Conservation (phyloP, 2,329 filamentous ascomycete genomes). For the Fusarium marasasianum region DNA sequence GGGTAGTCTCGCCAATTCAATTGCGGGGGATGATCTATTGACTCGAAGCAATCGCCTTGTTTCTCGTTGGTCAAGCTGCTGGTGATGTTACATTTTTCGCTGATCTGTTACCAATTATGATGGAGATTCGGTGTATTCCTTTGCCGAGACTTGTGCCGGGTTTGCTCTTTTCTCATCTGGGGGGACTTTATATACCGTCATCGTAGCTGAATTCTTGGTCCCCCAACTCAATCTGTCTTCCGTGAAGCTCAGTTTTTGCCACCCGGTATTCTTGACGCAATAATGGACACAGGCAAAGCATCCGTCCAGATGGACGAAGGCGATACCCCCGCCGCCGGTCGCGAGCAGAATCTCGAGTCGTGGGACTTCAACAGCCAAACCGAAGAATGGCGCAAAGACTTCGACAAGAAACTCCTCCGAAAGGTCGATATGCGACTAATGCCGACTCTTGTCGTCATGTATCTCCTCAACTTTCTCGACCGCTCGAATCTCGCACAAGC, state of each 20-base stretch:
- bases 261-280: background rate
- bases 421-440: conserved; percentile 63
- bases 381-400: conserved; percentile 27
- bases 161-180: background rate
- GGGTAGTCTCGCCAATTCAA: conserved; percentile 1
- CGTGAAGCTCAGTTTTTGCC: background rate
- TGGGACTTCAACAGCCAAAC: conserved; percentile 26
- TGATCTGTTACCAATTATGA: background rate
- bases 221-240: background rate
- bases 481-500: conserved; percentile 64
- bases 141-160: background rate
- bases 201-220: background rate
- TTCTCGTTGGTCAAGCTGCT: background rate
- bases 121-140: background rate
- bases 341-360: conserved; percentile 8
- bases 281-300: conserved; percentile 19
- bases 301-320: conserved; percentile 30
- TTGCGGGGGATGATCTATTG: conserved; percentile 6
- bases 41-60: background rate
- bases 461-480: conserved; percentile 65
- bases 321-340: background rate
- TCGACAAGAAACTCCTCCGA: conserved; percentile 51
- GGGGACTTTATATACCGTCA: background rate
- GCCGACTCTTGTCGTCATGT: conserved; percentile 64
- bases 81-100: background rate